Evolutionary conservation across 225 moss, liverwort and hornwort species (phyloP), one percentile per base, ranked within the genome.

Genomic region (Neckera pumila): DNA sequence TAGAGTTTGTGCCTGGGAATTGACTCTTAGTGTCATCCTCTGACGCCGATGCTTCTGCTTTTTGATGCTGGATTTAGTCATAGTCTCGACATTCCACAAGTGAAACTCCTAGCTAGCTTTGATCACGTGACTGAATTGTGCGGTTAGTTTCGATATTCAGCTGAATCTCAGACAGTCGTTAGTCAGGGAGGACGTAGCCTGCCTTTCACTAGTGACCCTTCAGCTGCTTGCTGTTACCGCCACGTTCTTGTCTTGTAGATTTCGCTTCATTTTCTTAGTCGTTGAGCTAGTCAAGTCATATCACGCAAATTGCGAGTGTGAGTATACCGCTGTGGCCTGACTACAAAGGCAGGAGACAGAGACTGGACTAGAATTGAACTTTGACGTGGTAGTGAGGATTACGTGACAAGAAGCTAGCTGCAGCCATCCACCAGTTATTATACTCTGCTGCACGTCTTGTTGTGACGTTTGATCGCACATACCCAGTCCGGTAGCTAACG

Each of bases 381-480:
- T 67, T 83, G 86, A 87, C 42, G 47, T 33, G 72, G 59, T 73
- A 59, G 85, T 86, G 83, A 86, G 78, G 82, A 86, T 85, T 86
- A 79, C 79, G 72, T 85, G 89, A 88, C 69, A 11, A 70, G 63
- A 36, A 63, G 65, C 17, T 58, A 25, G 58, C 79, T 82, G 22
- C 59, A 61, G 15, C 66, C 26, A 84, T 57, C 67, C 36, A 79
- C 70, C 79, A 58, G 69, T 79, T 84, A 13, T 45, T 23, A 70
- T 58, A 36, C 66, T 76, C 38, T 34, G 60, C 11, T 65, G 85
- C 86, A 77, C 59, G 40, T 11, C 76, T 78, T 87, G 80, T 80
- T 79, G 92, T 67, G 86, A 90, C 90, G 64, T 90, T 77, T 87
- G 85, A 85, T 89, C 85, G 51, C 80, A 84, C 88, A 84, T 23